phyloP scores from a whole-genome alignment of 1,284 basidiomycete species.

The Peniophora sp. region DNA sequence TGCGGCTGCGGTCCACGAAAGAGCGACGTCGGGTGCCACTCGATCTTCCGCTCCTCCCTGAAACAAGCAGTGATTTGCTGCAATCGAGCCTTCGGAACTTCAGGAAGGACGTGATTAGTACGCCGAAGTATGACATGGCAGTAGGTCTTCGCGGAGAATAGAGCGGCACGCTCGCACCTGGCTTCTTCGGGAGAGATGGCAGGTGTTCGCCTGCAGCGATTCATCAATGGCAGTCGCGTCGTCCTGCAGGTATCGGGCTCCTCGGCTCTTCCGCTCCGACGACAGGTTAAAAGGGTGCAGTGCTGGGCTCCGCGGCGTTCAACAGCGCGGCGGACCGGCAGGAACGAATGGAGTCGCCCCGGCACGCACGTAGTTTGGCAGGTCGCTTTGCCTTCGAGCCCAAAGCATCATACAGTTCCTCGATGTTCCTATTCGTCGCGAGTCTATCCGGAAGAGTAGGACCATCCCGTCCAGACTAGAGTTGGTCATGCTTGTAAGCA shows the following conservation, averaged over 20 bases:
- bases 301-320: neutral
- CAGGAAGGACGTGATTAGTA: neutral
- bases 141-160: neutral
- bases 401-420: constrained; percentile 18
- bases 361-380: constrained; percentile 9
- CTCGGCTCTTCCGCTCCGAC: constrained; percentile 2
- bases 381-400: constrained; percentile 3
- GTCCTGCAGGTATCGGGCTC: neutral
- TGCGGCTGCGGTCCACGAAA: constrained; percentile 45
- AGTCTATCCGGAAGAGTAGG: constrained; percentile 18
- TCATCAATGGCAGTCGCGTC: neutral
- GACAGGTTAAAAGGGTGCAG: too few species aligned
- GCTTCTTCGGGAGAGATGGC: neutral
- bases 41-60: constrained; percentile 20
- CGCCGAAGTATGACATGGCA: neutral
- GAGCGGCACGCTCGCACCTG: neutral
- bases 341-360: constrained; percentile 17
- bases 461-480: constrained; percentile 32
- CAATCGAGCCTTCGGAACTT: constrained; percentile 17
- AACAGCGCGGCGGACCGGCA: neutral
- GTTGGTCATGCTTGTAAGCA: constrained; percentile 13
- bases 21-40: constrained; percentile 24
- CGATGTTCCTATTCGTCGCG: constrained; percentile 20
- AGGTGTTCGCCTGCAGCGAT: neutral
- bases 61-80: constrained; percentile 26